These are phyloP conservation scores for Sporothrix schenckii DNA, from an alignment of 2,329 filamentous ascomycete genomes.

Conservation along the genomic window DNA sequence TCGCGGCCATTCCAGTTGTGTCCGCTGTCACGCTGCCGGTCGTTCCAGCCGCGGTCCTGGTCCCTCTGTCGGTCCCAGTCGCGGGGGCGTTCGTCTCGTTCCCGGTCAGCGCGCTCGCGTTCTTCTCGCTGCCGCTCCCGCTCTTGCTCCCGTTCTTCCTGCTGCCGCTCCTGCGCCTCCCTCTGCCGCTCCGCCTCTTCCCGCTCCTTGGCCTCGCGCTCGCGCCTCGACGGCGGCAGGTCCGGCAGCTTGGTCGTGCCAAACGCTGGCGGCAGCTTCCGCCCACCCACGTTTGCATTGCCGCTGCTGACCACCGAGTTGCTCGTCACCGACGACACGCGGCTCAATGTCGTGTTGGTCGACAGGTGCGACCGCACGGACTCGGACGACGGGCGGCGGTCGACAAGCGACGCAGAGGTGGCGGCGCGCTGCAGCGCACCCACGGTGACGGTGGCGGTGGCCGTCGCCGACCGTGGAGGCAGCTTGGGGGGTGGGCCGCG, in stretches of 20 bases:
- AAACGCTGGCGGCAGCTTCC: constrained; percentile 60
- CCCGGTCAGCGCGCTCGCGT: not conserved
- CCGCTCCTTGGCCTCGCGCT: constrained; percentile 52
- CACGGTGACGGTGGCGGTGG: constrained; percentile 37
- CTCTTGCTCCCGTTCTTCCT: not conserved
- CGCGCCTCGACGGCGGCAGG: constrained; percentile 59
- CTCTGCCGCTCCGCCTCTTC: constrained; percentile 40
- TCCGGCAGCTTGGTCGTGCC: constrained; percentile 61
- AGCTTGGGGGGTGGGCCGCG: constrained; percentile 51
- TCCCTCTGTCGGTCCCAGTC: not conserved
- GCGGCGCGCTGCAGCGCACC: constrained; percentile 41
- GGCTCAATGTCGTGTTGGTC: constrained; percentile 54
- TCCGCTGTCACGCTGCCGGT: not conserved
- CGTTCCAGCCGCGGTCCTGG: not conserved
- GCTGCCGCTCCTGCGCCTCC: not conserved
- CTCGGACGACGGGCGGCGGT: constrained; percentile 59
- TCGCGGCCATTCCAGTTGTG: too few relatives aligned
- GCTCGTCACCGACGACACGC: constrained; percentile 54
- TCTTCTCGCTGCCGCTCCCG: not conserved
- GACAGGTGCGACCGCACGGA: constrained; percentile 61
- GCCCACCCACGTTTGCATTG: constrained; percentile 35
- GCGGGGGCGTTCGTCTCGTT: not conserved
- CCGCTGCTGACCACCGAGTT: constrained; percentile 40
- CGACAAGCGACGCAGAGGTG: constrained; percentile 36
- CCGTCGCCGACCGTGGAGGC: constrained; percentile 54